Evolutionary conservation across 2,329 filamentous ascomycete genomes (phyloP), one percentile per base, ranked within the genome.

Genomic region (Ophiosphaerella narmari): DNA sequence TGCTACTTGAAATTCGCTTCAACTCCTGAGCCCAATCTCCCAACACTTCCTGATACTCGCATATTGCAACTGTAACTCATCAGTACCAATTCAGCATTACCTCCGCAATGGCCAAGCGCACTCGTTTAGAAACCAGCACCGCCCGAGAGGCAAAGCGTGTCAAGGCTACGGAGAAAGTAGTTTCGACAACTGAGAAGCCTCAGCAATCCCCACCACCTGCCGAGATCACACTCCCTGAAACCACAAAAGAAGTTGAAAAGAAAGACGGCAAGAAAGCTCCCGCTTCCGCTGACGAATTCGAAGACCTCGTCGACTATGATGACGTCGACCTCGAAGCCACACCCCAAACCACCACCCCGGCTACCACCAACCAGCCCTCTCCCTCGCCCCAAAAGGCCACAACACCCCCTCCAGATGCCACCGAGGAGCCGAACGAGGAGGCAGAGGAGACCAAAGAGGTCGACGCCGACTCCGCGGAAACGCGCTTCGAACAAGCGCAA

Each of bases 281-380:
- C n/a, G 8, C 34, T 4, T 9, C n/a, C 12, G 7, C n/a, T 18
- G 36, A 29, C 2, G 31, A 36, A 9, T 9, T 40, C 8, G 44
- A 48, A 8, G 49, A 52, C 24, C 18, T 48, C 9, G 24, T 48
- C 11, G 49, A 48, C 21, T 44, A 52, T 11, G 44, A 33, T 7
- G 49, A 52, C 13, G 39, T 32, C 3, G 43, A 52, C 5, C 34
- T 36, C 4, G 26, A 29, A 29, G 26, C 11, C 26, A 11, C 26
- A 11, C 26, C 26, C 11, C 26, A 29, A 29, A 7, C 26, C 11
- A 11, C 26, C 7, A 29, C 7, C 26, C 7, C 26, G 18, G 18
- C 26, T 6, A 8, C 26, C 11, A 7, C 26, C 26, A 29, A 11
- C 26, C 26, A 29, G 11, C 26, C 26, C 26, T 29, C 9, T 9